Percentiles rank a stretch among this genome's conserved stretches.
These are phyloP conservation scores for Nakataea oryzae DNA, from an alignment of 2,329 filamentous ascomycete genomes.

Conservation along the genomic window DNA sequence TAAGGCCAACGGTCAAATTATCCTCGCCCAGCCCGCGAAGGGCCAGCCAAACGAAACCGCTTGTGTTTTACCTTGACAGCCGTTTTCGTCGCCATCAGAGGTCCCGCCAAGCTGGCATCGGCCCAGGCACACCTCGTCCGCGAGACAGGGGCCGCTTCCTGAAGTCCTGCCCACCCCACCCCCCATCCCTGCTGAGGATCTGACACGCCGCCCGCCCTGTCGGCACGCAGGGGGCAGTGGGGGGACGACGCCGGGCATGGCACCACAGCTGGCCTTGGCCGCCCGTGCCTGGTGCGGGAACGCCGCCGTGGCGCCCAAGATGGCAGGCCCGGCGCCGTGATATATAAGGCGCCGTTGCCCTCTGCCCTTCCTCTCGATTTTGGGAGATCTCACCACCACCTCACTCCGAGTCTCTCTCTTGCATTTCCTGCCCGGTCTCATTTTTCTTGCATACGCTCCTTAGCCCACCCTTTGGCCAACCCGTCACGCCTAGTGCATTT, in stretches of 20 bases:
- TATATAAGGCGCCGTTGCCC: not conserved
- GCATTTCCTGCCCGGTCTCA: not conserved
- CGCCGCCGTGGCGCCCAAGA: too few species aligned
- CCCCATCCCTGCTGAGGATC: not conserved
- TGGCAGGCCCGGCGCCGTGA: not conserved
- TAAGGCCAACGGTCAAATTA: not conserved
- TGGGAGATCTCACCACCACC: not conserved
- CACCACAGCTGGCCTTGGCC: not conserved
- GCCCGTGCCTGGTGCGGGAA: not conserved
- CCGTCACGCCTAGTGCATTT: not conserved
- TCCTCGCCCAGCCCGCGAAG: not conserved
- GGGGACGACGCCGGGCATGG: not conserved
- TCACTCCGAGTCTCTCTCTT: not conserved
- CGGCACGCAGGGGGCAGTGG: not conserved
- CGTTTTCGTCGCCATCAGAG: not conserved
- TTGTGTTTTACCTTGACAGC: not conserved
- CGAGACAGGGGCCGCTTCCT: not conserved
- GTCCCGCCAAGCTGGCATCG: not conserved
- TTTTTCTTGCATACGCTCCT: not conserved
- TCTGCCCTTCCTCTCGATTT: not conserved
- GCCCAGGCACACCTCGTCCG: not conserved
- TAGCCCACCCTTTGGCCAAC: not conserved
- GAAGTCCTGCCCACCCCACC: not conserved
- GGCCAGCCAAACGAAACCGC: not conserved
- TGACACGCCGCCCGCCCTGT: not conserved